Base-by-base conservation (phyloP, 2,329 filamentous ascomycete species). In the Penicillium palitans region DNA sequence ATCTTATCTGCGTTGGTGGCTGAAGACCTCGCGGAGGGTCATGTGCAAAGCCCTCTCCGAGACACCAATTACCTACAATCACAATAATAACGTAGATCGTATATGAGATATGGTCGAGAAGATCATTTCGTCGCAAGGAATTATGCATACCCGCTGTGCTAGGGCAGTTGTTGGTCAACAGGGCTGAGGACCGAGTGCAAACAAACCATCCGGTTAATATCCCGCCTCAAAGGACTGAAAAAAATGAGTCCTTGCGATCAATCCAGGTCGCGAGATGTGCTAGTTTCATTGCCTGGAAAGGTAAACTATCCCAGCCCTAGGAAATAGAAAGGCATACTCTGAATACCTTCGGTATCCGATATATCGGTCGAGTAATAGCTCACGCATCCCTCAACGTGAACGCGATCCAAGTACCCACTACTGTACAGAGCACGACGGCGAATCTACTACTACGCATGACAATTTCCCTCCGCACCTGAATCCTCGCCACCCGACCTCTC, bases 1-100 rank as follows among this genome's bases (percentile, higher is more conserved):
- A 52, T 56, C 53, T 52, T 56, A 45, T 51, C 53, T 44, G 27
- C 10, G 10, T 55, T 55, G 3, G 53, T 42, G 48, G 29, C 37
- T 24, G 37, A 35, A 52, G 39, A 52, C 12, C 31, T 13, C 29
- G 29, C 8, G 8, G 2, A 42, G 39, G 19, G 19, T 35, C 31
- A 17, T 8, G 19, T 48, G 31, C 6, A n/a, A 17, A 21, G 13
- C 6, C 8, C 31, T 24, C 46, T 48, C 3, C 9, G 12, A 25
- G 21, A 35, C 31, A n/a, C 31, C 7, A 48, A 24, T 37, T 25
- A 37, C 19, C 19, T n/a, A 35, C 19, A 48, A 24, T 15, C n/a
- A 15, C 44, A 45, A 25, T 19, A 31, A 8, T 19, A 21, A 21
- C 17, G 44, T 19, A 21, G 10, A n/a, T 29, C 15, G n/a, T 6